phyloP scores from a whole-genome alignment of 371 early-diverging fungal species.

The Mortierella sp. region DNA sequence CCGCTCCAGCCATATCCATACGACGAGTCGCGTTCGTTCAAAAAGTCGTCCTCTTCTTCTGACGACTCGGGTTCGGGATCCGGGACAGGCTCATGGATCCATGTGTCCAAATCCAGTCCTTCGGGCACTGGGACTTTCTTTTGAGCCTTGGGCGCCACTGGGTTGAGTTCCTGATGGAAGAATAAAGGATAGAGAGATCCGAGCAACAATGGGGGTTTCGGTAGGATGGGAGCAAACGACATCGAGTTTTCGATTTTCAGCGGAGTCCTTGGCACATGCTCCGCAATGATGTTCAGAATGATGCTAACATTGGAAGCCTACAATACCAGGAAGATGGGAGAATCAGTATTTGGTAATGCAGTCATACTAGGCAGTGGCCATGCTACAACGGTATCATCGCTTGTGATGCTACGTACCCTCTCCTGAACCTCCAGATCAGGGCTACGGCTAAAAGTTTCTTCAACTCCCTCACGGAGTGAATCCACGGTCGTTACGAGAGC shows the following conservation, averaged over 20 bases:
- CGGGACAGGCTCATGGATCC: constrained; percentile 80
- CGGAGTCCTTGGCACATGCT: constrained; percentile 43
- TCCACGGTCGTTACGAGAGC: constrained; percentile 65
- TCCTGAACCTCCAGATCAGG: constrained; percentile 87
- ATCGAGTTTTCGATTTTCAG: constrained; percentile 50
- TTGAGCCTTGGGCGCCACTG: constrained; percentile 93
- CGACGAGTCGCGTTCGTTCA: constrained; percentile 39
- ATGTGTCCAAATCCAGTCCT: constrained; percentile 86
- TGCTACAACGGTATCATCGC: too few species aligned
- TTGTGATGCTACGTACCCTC: constrained; percentile 65
- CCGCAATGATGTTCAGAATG: constrained; percentile 64
- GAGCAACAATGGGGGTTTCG: constrained; percentile 51
- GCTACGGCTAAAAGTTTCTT: constrained; percentile 57
- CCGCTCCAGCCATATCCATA: constrained; percentile 50
- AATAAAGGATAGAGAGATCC: constrained; percentile 73
- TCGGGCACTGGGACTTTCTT: constrained; percentile 89
- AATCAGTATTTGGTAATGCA: background rate
- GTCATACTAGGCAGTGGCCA: too few species aligned
- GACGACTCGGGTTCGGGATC: constrained; percentile 59
- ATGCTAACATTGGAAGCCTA: constrained; percentile 69
- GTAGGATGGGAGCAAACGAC: constrained; percentile 48
- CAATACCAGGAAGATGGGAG: background rate
- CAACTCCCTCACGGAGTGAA: constrained; percentile 42
- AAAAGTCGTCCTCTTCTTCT: constrained; percentile 54
- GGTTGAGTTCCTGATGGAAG: constrained; percentile 87